Conservation (phyloP, 805 yeast genomes). For the Torulaspora microellipsoides region DNA sequence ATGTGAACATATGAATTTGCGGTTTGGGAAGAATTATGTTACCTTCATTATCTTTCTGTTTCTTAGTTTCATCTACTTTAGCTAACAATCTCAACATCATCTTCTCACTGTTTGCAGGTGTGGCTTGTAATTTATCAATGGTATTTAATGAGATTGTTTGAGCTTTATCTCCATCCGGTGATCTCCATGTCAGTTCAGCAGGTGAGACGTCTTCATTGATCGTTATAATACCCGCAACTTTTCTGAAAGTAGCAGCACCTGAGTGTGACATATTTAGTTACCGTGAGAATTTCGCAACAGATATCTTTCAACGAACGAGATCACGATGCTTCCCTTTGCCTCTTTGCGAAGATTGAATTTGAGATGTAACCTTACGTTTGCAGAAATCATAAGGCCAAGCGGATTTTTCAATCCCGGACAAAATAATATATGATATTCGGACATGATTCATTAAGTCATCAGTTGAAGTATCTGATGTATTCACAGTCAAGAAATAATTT, state of each 20-base stretch:
- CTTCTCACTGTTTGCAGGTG: constrained; percentile 61
- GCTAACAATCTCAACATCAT: constrained; percentile 60
- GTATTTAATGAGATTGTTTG: constrained; percentile 40
- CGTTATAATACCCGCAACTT: constrained; percentile 52
- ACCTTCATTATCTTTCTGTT: constrained; percentile 29
- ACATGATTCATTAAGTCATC: no score
- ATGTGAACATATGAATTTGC: constrained; percentile 48
- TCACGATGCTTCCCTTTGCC: no score
- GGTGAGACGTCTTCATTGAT: constrained; percentile 55
- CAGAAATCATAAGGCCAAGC: no score
- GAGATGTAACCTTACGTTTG: no score
- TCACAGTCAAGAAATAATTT: no score
- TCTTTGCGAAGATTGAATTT: no score
- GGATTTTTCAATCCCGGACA: no score
- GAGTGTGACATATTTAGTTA: constrained; percentile 35
- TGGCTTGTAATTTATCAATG: constrained; percentile 55
- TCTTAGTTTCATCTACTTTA: constrained; percentile 34
- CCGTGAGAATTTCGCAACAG: no score
- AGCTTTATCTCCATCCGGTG: constrained; percentile 47
- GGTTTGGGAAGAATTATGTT: constrained; percentile 25
- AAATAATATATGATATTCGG: no score
- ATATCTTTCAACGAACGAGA: no score
- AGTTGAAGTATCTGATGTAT: no score
- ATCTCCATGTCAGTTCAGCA: constrained; percentile 51
- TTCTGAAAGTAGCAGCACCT: constrained; percentile 53